phyloP scores from a whole-genome alignment of 2,329 filamentous ascomycete species.

The Claviceps africana region DNA sequence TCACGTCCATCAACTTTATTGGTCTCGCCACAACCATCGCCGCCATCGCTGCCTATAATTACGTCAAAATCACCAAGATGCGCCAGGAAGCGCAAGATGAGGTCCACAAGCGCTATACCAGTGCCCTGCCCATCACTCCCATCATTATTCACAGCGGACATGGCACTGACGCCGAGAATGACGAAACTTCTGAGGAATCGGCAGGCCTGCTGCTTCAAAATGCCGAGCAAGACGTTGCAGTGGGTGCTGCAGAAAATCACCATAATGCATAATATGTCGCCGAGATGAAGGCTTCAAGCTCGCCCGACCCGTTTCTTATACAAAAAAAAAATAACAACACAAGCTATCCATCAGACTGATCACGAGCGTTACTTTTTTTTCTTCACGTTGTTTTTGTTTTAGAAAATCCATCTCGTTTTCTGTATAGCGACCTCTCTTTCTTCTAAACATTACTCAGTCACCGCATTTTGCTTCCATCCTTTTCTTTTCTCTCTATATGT shows the following conservation, averaged over 20 bases:
- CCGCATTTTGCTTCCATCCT: neutral
- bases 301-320: too few species aligned
- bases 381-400: slow-evolving; percentile 1
- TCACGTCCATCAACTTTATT: slow-evolving; percentile 76
- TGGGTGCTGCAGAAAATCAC: slow-evolving; percentile 25
- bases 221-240: slow-evolving; percentile 20
- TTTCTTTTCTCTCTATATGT: neutral
- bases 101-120: slow-evolving; percentile 29
- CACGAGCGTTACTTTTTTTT: slow-evolving; percentile 8
- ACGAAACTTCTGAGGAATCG: slow-evolving; percentile 29
- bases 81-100: slow-evolving; percentile 52
- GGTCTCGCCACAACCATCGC: slow-evolving; percentile 78
- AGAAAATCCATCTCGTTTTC: neutral
- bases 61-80: slow-evolving; percentile 87
- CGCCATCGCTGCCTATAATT: slow-evolving; percentile 85
- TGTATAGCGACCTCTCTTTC: slow-evolving; percentile 2
- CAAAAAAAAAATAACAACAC: neutral
- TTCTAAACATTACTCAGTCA: neutral
- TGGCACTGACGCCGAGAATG: slow-evolving; percentile 28
- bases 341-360: neutral
- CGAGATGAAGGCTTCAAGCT: neutral
- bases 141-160: slow-evolving; percentile 25
- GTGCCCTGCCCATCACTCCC: slow-evolving; percentile 18
- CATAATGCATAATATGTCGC: neutral
- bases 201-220: slow-evolving; percentile 30